These are phyloP conservation scores for Infundibulicybe gibba DNA, from an alignment of 768 basidiomycete species.

Conservation along the genomic window DNA sequence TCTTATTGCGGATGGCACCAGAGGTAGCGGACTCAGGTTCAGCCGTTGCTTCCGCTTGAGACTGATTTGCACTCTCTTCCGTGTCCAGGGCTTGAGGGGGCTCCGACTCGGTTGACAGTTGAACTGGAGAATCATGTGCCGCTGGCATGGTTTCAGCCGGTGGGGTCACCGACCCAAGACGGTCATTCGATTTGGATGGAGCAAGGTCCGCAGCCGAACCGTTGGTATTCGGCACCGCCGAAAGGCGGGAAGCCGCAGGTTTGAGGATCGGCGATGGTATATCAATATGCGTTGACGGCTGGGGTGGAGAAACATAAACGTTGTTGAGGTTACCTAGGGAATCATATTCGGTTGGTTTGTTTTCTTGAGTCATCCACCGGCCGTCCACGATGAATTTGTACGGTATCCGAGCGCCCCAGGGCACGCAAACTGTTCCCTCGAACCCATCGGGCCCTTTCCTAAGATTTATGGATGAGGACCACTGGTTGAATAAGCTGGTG, in stretches of 20 bases:
- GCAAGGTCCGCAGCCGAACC: no score
- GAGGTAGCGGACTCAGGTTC: constrained; percentile 2
- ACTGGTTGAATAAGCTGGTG: constrained; percentile 34
- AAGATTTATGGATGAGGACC: constrained; percentile 57
- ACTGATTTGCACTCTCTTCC: neutral
- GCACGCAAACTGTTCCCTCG: constrained; percentile 46
- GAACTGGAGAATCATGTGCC: no score
- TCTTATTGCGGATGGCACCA: neutral
- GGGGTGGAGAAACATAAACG: constrained; percentile 50
- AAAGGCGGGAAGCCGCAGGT: constrained; percentile 2
- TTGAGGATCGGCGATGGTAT: constrained; percentile 7
- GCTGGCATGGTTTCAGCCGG: neutral
- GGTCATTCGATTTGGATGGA: neutral
- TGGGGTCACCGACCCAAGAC: neutral
- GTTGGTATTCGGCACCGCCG: no score
- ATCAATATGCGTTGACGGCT: constrained; percentile 20
- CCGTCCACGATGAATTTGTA: constrained; percentile 87
- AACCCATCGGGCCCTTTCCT: constrained; percentile 53
- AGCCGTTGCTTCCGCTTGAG: neutral
- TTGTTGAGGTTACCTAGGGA: constrained; percentile 69
- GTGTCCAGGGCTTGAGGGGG: no score
- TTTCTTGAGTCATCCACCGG: constrained; percentile 51
- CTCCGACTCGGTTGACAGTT: no score
- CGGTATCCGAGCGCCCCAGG: constrained; percentile 57
- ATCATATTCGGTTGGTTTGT: constrained; percentile 60